Evolutionary conservation across 768 basidiomycete genomes (phyloP).

Genomic region (Agaricus subrufescens): DNA sequence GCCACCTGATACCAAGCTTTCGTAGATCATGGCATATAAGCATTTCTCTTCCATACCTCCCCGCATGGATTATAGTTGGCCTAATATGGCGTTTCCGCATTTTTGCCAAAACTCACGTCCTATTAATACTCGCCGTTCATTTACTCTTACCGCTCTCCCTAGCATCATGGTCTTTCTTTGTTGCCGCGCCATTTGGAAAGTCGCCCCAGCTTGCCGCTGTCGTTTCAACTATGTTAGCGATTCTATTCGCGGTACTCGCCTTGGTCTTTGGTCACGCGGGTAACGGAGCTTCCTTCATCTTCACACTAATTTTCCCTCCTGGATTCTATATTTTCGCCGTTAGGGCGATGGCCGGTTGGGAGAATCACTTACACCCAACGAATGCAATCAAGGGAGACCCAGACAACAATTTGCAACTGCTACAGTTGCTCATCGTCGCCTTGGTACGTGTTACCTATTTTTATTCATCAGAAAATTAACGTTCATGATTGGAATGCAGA

Average conservation of each 20-base stretch:
- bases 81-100: constrained; percentile 63
- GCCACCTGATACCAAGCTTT: constrained; percentile 21
- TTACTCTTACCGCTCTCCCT: constrained; percentile 63
- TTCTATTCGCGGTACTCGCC: constrained; percentile 65
- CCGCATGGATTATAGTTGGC: constrained; percentile 69
- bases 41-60: constrained; percentile 63
- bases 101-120: constrained; percentile 56
- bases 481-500: constrained; percentile 28
- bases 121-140: constrained; percentile 59
- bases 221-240: constrained; percentile 56
- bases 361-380: constrained; percentile 51
- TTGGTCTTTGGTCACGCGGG: constrained; percentile 42
- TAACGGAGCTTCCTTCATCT: constrained; percentile 49
- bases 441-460: constrained; percentile 41
- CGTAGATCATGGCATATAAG: constrained; percentile 63
- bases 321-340: constrained; percentile 72
- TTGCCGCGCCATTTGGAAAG: constrained; percentile 66
- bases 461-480: neutral
- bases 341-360: constrained; percentile 63
- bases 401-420: constrained; percentile 45
- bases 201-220: constrained; percentile 71
- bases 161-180: constrained; percentile 69
- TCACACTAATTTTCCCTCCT: constrained; percentile 71
- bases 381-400: constrained; percentile 57
- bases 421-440: constrained; percentile 60